phyloP scores from a whole-genome alignment of 768 basidiomycete species.

The Naganishia randhawae region DNA sequence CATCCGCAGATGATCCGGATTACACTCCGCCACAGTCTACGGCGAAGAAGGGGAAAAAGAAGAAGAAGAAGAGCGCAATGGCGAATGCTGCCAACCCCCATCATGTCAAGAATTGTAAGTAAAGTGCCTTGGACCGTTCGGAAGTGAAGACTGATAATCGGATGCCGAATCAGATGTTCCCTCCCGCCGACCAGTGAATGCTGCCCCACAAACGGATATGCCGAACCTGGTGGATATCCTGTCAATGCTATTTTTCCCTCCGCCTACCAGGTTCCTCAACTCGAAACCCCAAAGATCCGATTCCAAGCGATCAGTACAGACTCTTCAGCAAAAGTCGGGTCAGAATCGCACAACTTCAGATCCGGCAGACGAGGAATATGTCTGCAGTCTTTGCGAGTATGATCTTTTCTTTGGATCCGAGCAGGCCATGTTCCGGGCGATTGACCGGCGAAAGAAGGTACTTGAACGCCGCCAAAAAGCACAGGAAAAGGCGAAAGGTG shows the following conservation, averaged over 20 bases:
- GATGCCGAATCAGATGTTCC: slow-evolving; percentile 36
- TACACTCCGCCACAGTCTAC: background rate
- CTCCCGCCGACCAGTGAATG: slow-evolving; percentile 34
- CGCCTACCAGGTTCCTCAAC: slow-evolving; percentile 44
- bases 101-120: slow-evolving; percentile 74
- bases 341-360: slow-evolving; percentile 3
- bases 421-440: slow-evolving; percentile 60
- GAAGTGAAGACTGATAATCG: background rate
- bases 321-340: background rate
- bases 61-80: slow-evolving; percentile 87
- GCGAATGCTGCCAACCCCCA: slow-evolving; percentile 95
- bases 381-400: slow-evolving; percentile 92
- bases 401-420: slow-evolving; percentile 85
- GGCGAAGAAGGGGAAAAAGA: slow-evolving; percentile 59
- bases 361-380: slow-evolving; percentile 72
- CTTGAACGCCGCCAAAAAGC: slow-evolving; percentile 50
- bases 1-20: slow-evolving; percentile 22
- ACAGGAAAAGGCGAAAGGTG: slow-evolving; percentile 42
- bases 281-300: slow-evolving; percentile 32
- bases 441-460: slow-evolving; percentile 73
- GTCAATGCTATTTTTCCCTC: slow-evolving; percentile 41
- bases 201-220: slow-evolving; percentile 35
- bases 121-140: background rate
- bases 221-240: slow-evolving; percentile 28
- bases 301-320: background rate